These are phyloP conservation scores for Pythium vanterpoolii DNA, from an alignment of 352 stramenopile species.

Conservation along the genomic window DNA sequence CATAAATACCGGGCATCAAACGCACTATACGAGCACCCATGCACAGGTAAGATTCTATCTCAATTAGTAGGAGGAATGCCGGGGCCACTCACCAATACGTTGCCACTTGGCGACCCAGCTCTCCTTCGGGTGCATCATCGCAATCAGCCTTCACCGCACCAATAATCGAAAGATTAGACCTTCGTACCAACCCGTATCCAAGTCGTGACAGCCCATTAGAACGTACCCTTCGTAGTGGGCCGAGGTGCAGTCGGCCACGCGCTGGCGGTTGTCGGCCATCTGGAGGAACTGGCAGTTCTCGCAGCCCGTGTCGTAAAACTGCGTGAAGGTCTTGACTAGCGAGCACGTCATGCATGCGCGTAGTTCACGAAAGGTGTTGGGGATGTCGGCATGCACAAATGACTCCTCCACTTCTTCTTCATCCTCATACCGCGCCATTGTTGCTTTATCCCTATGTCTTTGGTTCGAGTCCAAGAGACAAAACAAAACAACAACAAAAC, in stretches of 20 bases:
- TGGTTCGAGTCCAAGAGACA: no score
- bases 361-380: slow-evolving; percentile 85
- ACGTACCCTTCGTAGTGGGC: slow-evolving; percentile 84
- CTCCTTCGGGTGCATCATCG: slow-evolving; percentile 88
- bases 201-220: background rate
- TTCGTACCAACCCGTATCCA: background rate
- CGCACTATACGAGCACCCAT: slow-evolving; percentile 35
- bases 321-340: slow-evolving; percentile 87
- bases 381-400: slow-evolving; percentile 83
- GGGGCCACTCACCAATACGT: slow-evolving; percentile 52
- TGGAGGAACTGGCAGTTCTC: slow-evolving; percentile 88
- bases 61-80: background rate
- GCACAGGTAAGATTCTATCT: background rate
- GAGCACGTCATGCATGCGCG: slow-evolving; percentile 88
- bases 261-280: slow-evolving; percentile 88
- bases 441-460: background rate
- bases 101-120: slow-evolving; percentile 90
- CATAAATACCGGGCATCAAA: slow-evolving; percentile 83
- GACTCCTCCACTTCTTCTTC: slow-evolving; percentile 81
- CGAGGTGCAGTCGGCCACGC: slow-evolving; percentile 85
- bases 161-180: background rate
- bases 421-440: slow-evolving; percentile 61
- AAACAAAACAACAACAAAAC: background rate
- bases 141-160: slow-evolving; percentile 65
- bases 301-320: slow-evolving; percentile 89